Evolutionary conservation across 306 rosid genomes (phyloP).

Genomic region (Urtica urens): DNA sequence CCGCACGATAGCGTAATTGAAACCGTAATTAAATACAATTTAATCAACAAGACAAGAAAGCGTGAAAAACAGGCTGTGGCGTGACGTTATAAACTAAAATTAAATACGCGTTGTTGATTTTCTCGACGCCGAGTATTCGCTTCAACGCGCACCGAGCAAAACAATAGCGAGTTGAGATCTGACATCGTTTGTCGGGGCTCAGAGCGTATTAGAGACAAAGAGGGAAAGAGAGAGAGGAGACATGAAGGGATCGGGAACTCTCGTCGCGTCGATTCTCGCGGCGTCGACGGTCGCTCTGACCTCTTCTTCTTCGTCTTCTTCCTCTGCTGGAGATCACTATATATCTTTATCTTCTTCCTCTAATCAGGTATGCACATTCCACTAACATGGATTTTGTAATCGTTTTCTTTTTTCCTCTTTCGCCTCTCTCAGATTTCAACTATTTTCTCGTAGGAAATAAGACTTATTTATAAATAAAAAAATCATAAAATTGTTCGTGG

Average conservation of each 20-base stretch:
- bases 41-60: no score
- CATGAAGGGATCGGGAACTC: conserved; percentile 36
- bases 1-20: no score
- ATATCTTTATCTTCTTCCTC: conserved; percentile 10
- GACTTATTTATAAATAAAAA: no score
- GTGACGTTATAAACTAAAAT: no score
- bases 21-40: no score
- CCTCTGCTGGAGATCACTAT: conserved; percentile 18
- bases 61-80: no score
- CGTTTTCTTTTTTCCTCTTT: background rate
- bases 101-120: no score
- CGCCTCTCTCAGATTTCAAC: background rate
- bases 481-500: no score
- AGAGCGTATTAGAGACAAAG: background rate
- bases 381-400: no score
- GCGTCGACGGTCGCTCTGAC: conserved; percentile 37
- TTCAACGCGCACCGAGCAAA: no score
- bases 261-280: conserved; percentile 42
- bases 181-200: conserved; percentile 33
- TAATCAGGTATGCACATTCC: conserved; percentile 11
- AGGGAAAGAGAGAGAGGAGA: background rate
- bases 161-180: conserved; percentile 32
- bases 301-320: conserved; percentile 11
- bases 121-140: no score
- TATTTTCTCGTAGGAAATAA: background rate